Conservation (phyloP, 305 asterid genomes). For the Lippia alba region DNA sequence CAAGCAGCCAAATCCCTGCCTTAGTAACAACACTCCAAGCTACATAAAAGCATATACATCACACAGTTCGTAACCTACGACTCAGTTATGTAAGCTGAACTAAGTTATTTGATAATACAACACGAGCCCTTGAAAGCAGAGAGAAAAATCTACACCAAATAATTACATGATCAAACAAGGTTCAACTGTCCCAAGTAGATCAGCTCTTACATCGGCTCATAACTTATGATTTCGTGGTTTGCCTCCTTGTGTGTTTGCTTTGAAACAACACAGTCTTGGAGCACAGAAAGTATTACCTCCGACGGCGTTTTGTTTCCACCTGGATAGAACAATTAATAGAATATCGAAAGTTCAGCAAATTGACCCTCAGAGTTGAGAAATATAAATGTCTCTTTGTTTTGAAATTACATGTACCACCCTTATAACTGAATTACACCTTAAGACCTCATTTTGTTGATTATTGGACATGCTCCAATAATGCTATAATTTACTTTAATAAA, state of each 20-base stretch:
- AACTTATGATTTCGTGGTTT: slow-evolving; percentile 18
- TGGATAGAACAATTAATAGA: slow-evolving; percentile 34
- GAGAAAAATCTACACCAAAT: slow-evolving; percentile 41
- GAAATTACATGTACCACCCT: too few relatives aligned
- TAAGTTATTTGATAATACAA: slow-evolving; percentile 31
- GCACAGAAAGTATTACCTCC: slow-evolving; percentile 49
- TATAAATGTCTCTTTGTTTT: too few relatives aligned
- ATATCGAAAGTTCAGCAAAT: slow-evolving; percentile 20
- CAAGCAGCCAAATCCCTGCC: not conserved
- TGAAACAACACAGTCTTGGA: slow-evolving; percentile 27
- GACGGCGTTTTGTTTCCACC: slow-evolving; percentile 81
- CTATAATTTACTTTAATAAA: too few relatives aligned
- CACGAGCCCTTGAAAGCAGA: slow-evolving; percentile 15
- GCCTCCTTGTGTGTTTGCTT: slow-evolving; percentile 41
- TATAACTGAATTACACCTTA: too few relatives aligned
- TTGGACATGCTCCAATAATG: not conserved
- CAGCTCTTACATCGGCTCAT: slow-evolving; percentile 43
- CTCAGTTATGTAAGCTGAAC: slow-evolving; percentile 23
- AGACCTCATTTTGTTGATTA: not conserved
- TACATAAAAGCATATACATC: slow-evolving; percentile 29
- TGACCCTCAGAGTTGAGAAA: not conserved
- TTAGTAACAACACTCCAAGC: slow-evolving; percentile 16
- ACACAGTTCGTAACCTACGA: slow-evolving; percentile 30
- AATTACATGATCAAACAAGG: slow-evolving; percentile 52
- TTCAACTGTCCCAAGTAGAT: slow-evolving; percentile 36